Evolutionary conservation across 192 early-diverging fungal species (phyloP).

Genomic region (Phlyctochytrium arcticum): DNA sequence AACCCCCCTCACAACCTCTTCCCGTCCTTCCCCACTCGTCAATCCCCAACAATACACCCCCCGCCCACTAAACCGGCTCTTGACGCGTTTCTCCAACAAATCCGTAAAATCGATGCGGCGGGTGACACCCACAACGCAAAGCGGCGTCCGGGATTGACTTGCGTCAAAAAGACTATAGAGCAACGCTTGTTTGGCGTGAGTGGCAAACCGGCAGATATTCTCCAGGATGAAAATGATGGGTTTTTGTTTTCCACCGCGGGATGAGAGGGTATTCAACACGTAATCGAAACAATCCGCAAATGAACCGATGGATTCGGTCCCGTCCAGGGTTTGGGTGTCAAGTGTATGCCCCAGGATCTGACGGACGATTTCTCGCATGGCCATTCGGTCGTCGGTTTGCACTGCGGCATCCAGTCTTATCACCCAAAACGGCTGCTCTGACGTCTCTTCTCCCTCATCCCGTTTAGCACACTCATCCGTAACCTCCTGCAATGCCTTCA

Average conservation of each 20-base stretch:
- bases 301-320: conserved; percentile 29
- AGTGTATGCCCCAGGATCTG: conserved; percentile 65
- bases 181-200: conserved; percentile 87
- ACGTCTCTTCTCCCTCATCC: background rate
- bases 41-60: conserved; percentile 69
- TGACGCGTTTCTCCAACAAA: conserved; percentile 89
- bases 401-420: conserved; percentile 71
- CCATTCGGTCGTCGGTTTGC: conserved; percentile 78
- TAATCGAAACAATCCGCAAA: conserved; percentile 68
- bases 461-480: conserved; percentile 24
- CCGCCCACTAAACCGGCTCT: conserved; percentile 89
- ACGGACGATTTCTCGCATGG: conserved; percentile 75
- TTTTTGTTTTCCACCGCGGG: conserved; percentile 44
- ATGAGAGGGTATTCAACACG: conserved; percentile 59
- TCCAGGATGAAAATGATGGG: conserved; percentile 89
- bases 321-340: conserved; percentile 7
- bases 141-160: conserved; percentile 74
- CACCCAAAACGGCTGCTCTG: conserved; percentile 52
- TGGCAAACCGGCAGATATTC: conserved; percentile 89
- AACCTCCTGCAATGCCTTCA: background rate
- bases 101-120: conserved; percentile 73
- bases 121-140: conserved; percentile 84
- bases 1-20: conserved; percentile 48
- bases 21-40: conserved; percentile 52
- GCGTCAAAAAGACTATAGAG: conserved; percentile 94